Percentiles rank a stretch among this genome's conserved stretches.
These are phyloP conservation scores for Steccherinum ochraceum DNA, from an alignment of 768 basidiomycete species.

Conservation along the genomic window DNA sequence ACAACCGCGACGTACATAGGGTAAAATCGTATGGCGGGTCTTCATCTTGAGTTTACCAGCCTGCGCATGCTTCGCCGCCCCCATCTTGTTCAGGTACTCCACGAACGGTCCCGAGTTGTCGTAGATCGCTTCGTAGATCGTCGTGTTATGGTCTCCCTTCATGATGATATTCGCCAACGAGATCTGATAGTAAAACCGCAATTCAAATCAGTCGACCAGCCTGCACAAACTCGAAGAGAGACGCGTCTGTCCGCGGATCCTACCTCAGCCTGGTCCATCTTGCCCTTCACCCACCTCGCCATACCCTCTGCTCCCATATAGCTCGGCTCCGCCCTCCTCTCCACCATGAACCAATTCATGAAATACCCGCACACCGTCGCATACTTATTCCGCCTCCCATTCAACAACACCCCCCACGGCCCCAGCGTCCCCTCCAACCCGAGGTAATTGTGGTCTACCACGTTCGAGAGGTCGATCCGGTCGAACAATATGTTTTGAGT, in stretches of 20 bases:
- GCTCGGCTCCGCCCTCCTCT: slow-evolving; percentile 3
- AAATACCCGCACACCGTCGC: slow-evolving; percentile 36
- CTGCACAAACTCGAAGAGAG: too few relatives aligned
- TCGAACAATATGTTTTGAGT: neutral
- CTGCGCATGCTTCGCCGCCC: neutral
- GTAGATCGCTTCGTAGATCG: neutral
- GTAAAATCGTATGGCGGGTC: neutral
- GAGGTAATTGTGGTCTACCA: neutral
- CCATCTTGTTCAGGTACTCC: neutral
- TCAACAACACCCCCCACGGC: slow-evolving; percentile 33
- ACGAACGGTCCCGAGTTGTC: neutral
- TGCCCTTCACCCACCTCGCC: neutral
- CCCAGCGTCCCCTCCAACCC: neutral
- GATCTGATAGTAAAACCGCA: too few relatives aligned
- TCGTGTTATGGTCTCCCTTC: neutral
- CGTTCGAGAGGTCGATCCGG: neutral
- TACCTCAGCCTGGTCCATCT: neutral
- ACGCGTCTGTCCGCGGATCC: too few relatives aligned
- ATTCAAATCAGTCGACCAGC: too few relatives aligned
- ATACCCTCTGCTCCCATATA: neutral
- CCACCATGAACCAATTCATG: slow-evolving; percentile 38
- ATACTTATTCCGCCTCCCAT: slow-evolving; percentile 13
- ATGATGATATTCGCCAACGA: neutral
- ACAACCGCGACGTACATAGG: neutral
- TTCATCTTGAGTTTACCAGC: neutral